phyloP scores from a whole-genome alignment of 371 early-diverging fungal genomes.

The Circinella minor region DNA sequence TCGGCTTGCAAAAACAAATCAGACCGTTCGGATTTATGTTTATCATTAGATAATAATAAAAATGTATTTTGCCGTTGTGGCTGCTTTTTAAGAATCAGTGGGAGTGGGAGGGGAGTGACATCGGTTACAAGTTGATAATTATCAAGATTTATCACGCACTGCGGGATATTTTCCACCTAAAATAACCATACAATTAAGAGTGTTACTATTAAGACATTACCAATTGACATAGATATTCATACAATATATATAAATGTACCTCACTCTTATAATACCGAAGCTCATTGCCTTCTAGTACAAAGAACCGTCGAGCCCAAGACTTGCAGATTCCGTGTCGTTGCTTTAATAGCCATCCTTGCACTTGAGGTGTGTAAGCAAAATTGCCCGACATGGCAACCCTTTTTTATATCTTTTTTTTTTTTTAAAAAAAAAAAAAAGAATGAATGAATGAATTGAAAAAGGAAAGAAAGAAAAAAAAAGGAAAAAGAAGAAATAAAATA shows the following conservation, averaged over 20 bases:
- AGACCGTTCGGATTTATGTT: conserved; percentile 28
- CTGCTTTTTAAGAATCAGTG: conserved; percentile 19
- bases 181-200: no score
- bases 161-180: conserved; percentile 35
- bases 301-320: conserved; percentile 26
- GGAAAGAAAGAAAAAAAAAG: background rate
- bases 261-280: conserved; percentile 28
- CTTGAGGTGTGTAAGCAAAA: conserved; percentile 12
- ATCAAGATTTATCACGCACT: conserved; percentile 35
- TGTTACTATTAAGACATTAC: no score
- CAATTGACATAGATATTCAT: no score
- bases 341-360: conserved; percentile 42
- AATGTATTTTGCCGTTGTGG: conserved; percentile 29
- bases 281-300: conserved; percentile 29
- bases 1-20: conserved; percentile 45
- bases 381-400: conserved; percentile 4
- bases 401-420: background rate
- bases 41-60: conserved; percentile 38
- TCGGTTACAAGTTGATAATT: conserved; percentile 34
- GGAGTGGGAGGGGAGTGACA: conserved; percentile 17
- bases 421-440: background rate
- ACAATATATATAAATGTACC: conserved; percentile 26
- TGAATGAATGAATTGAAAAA: background rate
- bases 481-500: background rate
- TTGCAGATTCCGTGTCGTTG: conserved; percentile 47